A percentile compares a stretch with the other conserved stretches of the same genome.
Evolutionary conservation across 139 green algal species (phyloP).

Genomic region (Zygnema circumcarinatum): DNA sequence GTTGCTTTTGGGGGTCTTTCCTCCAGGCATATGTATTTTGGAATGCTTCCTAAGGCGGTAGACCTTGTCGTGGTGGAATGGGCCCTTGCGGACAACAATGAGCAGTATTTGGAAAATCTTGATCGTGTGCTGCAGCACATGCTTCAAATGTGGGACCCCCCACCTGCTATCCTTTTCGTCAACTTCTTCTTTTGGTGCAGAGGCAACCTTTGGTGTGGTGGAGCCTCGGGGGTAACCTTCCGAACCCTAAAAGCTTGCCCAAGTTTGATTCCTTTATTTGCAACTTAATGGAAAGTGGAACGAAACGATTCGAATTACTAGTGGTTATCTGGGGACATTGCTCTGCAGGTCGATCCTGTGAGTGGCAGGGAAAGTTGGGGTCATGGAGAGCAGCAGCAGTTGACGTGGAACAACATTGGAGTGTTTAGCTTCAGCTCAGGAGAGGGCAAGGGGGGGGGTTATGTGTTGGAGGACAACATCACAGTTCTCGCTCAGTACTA

Average conservation of each 20-base stretch:
- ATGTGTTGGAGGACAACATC: conserved; percentile 33
- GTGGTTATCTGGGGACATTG: background rate
- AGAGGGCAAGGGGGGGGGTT: background rate
- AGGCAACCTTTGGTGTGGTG: conserved; percentile 37
- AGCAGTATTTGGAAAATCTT: conserved; percentile 8
- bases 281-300: too few relatives aligned
- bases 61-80: conserved; percentile 32
- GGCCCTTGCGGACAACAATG: conserved; percentile 7
- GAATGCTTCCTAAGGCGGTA: conserved; percentile 8
- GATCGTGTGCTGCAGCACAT: conserved; percentile 28
- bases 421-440: conserved; percentile 41
- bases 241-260: too few relatives aligned
- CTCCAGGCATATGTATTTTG: conserved; percentile 19
- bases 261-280: too few relatives aligned
- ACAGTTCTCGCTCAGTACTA: conserved; percentile 38
- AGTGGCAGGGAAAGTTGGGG: conserved; percentile 9
- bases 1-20: background rate
- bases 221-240: background rate
- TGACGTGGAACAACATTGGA: conserved; percentile 36
- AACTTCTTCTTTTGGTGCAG: conserved; percentile 53
- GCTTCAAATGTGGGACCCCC: conserved; percentile 26
- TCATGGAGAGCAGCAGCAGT: conserved; percentile 18
- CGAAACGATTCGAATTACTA: background rate
- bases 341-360: conserved; percentile 11
- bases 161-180: conserved; percentile 31